Conservation (phyloP, 140 eudicot genomes). For the Erigeron philadelphicus region DNA sequence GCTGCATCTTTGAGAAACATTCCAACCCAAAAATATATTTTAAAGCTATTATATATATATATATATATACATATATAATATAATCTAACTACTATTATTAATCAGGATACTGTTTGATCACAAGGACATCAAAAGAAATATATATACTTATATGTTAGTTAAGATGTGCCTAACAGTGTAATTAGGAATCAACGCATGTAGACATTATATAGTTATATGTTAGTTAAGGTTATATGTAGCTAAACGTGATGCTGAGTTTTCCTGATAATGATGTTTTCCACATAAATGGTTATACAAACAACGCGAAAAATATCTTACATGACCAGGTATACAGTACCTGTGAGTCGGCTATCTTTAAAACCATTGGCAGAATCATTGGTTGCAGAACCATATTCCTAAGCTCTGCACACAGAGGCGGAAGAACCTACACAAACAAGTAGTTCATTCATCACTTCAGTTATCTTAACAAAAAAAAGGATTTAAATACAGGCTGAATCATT, state of each 20-base stretch:
- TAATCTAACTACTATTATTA: not conserved
- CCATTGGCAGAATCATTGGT: slow-evolving; percentile 99
- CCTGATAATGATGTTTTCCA: slow-evolving; percentile 3
- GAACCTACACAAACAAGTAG: slow-evolving; percentile 56
- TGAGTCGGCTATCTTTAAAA: slow-evolving; percentile 87
- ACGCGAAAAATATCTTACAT: slow-evolving; percentile 7
- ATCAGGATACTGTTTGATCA: not conserved
- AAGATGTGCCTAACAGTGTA: not conserved
- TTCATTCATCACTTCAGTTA: slow-evolving; percentile 12
- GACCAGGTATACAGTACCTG: slow-evolving; percentile 50
- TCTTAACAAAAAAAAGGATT: slow-evolving; percentile 1
- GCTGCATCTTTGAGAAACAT: not conserved
- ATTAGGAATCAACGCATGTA: not conserved
- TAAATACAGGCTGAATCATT: not conserved
- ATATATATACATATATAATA: not conserved
- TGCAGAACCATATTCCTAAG: slow-evolving; percentile 96
- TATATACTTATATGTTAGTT: not conserved
- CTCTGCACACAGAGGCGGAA: slow-evolving; percentile 99
- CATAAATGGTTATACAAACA: not conserved
- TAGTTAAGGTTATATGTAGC: not conserved
- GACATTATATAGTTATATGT: not conserved
- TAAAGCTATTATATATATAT: not conserved
- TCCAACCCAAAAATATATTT: not conserved
- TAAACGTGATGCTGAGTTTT: not conserved
- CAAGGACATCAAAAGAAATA: not conserved